These are phyloP conservation scores for Funneliformis geosporum DNA, from an alignment of 192 early-diverging fungal species.

Conservation along the genomic window DNA sequence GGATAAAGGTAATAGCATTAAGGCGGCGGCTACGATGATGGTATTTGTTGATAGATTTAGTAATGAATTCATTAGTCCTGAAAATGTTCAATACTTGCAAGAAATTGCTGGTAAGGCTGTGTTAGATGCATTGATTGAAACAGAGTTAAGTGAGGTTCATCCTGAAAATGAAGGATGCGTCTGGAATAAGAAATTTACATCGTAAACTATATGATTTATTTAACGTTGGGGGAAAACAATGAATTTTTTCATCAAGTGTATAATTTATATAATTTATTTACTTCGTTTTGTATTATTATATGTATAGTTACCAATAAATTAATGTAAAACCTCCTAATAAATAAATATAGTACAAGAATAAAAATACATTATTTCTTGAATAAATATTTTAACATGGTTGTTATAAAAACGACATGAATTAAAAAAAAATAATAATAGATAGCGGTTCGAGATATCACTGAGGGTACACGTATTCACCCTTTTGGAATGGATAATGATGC, in stretches of 20 bases:
- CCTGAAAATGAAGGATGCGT: background rate
- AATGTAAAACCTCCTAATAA: no score
- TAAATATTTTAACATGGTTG: no score
- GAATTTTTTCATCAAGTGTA: no score
- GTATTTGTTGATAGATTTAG: constrained; percentile 78
- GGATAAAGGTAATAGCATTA: constrained; percentile 50
- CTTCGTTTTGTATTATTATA: no score
- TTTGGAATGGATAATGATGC: background rate
- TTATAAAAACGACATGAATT: no score
- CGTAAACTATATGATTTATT: no score
- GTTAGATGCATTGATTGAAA: constrained; percentile 60
- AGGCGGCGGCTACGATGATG: constrained; percentile 76
- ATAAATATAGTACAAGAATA: no score
- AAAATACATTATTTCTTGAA: no score
- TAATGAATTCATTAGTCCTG: constrained; percentile 67
- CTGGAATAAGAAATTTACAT: background rate
- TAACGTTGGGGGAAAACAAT: no score
- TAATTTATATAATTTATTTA: no score
- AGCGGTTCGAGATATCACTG: background rate
- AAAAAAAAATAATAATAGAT: background rate
- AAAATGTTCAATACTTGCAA: constrained; percentile 54
- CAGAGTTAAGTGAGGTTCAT: constrained; percentile 27
- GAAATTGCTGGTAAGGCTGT: constrained; percentile 56
- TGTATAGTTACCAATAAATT: no score
- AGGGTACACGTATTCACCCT: background rate